phyloP scores from a whole-genome alignment of 257 asterid genomes.

The Datura wrightii region DNA sequence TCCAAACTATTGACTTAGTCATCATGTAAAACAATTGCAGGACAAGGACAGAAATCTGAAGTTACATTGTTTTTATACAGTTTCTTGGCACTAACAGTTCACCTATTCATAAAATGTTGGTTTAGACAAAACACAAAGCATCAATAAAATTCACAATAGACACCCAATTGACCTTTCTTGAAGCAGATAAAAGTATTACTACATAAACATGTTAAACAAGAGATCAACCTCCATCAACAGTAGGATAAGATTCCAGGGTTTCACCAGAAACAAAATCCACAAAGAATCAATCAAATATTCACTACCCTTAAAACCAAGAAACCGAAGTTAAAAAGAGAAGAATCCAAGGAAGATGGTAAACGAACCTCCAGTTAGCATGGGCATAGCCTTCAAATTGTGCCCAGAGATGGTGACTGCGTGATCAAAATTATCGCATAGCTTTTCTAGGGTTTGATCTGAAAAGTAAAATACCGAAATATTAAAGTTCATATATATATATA shows the following conservation, averaged over 20 bases:
- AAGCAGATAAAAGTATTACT: neutral
- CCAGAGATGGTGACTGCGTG: conserved; percentile 51
- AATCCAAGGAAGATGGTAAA: conserved; percentile 11
- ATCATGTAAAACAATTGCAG: neutral
- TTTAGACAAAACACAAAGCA: neutral
- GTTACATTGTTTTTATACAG: neutral
- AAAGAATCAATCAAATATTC: neutral
- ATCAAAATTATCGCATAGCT: conserved; percentile 54
- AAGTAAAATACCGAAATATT: neutral
- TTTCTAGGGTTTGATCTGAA: conserved; percentile 62
- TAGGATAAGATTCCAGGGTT: conserved; percentile 38
- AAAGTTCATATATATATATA: neutral
- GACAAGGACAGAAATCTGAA: neutral
- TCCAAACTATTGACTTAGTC: neutral
- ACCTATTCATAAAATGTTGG: neutral
- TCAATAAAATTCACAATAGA: neutral
- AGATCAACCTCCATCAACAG: conserved; percentile 39
- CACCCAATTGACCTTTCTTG: neutral
- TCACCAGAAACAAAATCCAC: conserved; percentile 38
- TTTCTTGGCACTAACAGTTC: neutral
- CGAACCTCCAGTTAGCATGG: conserved; percentile 33
- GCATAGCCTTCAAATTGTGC: conserved; percentile 15
- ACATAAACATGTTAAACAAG: neutral
- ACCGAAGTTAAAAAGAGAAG: neutral
- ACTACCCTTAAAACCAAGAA: neutral